Conservation (phyloP, 2,329 filamentous ascomycete species). For the Macrophomina tecta region DNA sequence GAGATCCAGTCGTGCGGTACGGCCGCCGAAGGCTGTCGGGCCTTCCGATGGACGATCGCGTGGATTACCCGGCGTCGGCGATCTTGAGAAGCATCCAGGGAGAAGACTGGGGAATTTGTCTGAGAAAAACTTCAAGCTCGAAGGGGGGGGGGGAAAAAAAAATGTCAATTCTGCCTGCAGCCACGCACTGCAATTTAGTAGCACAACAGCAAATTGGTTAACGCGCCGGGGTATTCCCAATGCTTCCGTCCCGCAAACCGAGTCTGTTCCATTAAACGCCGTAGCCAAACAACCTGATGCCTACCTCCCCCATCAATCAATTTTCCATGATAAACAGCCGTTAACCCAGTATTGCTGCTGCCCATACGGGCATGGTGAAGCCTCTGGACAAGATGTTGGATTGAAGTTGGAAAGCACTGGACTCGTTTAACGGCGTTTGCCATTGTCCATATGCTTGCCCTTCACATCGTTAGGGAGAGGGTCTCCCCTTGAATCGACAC, state of each 20-base stretch:
- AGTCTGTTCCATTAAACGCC: not conserved
- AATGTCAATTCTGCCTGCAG: not conserved
- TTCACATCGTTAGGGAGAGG: constrained; percentile 40
- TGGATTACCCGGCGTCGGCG: not conserved
- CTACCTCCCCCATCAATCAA: constrained; percentile 1
- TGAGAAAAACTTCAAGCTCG: not conserved
- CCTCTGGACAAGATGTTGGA: too few species aligned
- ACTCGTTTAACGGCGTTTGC: constrained; percentile 1
- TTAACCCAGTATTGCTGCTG: too few species aligned
- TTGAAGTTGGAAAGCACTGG: too few species aligned
- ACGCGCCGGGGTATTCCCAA: constrained; percentile 20
- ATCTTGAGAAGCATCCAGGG: not conserved
- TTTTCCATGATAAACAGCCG: not conserved
- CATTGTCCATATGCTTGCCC: constrained; percentile 37
- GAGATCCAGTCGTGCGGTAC: not conserved
- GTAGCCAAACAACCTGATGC: not conserved
- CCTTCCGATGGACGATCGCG: constrained; percentile 11
- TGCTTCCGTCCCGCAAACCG: constrained; percentile 1
- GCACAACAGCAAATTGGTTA: not conserved
- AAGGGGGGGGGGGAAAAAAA: not conserved
- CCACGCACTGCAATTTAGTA: not conserved
- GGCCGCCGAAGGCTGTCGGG: constrained; percentile 6
- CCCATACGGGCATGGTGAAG: too few species aligned
- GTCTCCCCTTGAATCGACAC: constrained; percentile 44
- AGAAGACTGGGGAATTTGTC: not conserved